Conservation (phyloP, 768 basidiomycete species). For the Daedaleopsis nitida region DNA sequence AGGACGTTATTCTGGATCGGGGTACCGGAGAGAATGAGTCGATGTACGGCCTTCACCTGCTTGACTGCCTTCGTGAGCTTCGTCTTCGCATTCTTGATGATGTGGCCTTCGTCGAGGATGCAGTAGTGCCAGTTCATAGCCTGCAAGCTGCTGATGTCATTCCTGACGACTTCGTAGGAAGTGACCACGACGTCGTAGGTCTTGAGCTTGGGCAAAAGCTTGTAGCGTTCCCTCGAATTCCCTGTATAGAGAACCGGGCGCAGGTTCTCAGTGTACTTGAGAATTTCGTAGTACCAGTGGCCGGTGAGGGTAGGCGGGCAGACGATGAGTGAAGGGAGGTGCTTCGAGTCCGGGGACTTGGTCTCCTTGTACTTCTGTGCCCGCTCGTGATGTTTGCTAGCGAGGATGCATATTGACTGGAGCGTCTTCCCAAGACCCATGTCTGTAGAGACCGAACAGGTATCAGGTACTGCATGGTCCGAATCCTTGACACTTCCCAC, state of each 20-base stretch:
- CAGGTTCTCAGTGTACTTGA: conserved; percentile 87
- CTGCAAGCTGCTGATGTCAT: conserved; percentile 81
- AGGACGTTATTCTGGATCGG: conserved; percentile 99
- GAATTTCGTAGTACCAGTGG: conserved; percentile 98
- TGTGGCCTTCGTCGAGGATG: conserved; percentile 96
- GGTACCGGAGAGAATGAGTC: conserved; percentile 93
- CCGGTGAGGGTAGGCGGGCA: conserved; percentile 98
- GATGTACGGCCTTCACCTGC: conserved; percentile 84
- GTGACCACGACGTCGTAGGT: conserved; percentile 91
- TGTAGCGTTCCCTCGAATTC: conserved; percentile 76
- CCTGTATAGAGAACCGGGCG: conserved; percentile 89
- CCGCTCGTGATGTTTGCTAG: conserved; percentile 91
- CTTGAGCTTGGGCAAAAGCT: conserved; percentile 63
- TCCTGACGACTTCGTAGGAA: conserved; percentile 96
- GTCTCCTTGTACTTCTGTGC: conserved; percentile 65
- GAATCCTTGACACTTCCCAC: not conserved
- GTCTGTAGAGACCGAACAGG: conserved; percentile 49
- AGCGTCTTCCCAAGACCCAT: conserved; percentile 99
- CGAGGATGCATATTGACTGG: conserved; percentile 96
- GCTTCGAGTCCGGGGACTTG: conserved; percentile 72
- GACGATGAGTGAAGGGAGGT: conserved; percentile 91
- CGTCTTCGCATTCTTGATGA: conserved; percentile 98
- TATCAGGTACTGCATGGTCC: conserved; percentile 1
- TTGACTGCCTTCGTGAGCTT: conserved; percentile 98
- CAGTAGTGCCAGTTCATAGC: conserved; percentile 90